These are phyloP conservation scores for Apium graveolens DNA, from an alignment of 129 eudicot species.

Conservation along the genomic window DNA sequence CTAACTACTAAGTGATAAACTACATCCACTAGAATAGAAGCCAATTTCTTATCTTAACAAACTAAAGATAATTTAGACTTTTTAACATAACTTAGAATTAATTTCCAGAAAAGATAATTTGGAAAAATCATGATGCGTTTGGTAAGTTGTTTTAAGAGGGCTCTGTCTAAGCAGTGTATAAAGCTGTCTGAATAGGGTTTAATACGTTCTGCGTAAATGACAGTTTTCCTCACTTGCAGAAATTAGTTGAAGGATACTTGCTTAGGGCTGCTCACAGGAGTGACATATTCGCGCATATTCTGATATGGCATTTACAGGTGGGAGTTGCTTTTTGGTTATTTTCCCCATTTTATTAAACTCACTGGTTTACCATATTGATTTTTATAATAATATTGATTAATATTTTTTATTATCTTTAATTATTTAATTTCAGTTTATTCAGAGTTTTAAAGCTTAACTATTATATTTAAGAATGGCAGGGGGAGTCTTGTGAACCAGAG, in stretches of 20 bases:
- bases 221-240: slow-evolving; percentile 37
- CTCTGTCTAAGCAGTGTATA: slow-evolving; percentile 5
- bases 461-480: slow-evolving; percentile 40
- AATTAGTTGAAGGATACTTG: slow-evolving; percentile 89
- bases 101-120: neutral
- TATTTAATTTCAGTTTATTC: neutral
- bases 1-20: too few relatives aligned
- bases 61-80: too few relatives aligned
- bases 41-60: too few relatives aligned
- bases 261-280: slow-evolving; percentile 98
- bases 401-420: neutral
- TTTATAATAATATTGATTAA: neutral
- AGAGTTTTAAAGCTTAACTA: slow-evolving; percentile 20
- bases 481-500: slow-evolving; percentile 84
- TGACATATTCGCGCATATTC: slow-evolving; percentile 90
- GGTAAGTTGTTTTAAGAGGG: neutral
- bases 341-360: neutral
- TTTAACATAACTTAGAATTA: too few relatives aligned
- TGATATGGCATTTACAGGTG: slow-evolving; percentile 99
- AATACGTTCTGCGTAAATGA: neutral
- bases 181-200: neutral
- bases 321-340: slow-evolving; percentile 1
- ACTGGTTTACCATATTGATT: neutral
- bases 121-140: neutral
- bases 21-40: too few relatives aligned